These are phyloP conservation scores for Phytophthora foliorum DNA, from an alignment of 352 stramenopile genomes.

Conservation along the genomic window DNA sequence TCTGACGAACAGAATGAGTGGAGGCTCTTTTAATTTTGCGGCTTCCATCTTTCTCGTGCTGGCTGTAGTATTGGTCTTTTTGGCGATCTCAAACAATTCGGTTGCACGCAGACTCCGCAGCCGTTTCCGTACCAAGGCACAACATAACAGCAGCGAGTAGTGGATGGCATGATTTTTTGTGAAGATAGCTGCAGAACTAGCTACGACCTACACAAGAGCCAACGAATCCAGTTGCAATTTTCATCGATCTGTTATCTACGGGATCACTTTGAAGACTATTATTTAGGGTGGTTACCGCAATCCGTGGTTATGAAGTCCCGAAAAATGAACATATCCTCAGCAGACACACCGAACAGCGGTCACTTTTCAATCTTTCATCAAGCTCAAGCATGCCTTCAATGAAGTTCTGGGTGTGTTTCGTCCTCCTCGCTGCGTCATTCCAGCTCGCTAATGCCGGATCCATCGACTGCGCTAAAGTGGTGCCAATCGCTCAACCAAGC, in stretches of 20 bases:
- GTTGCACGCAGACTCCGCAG: conserved; percentile 54
- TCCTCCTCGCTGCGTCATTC: background rate
- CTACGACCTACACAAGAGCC: background rate
- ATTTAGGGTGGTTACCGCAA: background rate
- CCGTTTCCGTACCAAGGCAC: conserved; percentile 50
- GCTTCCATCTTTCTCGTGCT: conserved; percentile 57
- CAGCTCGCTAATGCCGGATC: conserved; percentile 1
- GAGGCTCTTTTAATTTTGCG: conserved; percentile 27
- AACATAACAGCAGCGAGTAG: conserved; percentile 19
- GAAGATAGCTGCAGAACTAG: no score
- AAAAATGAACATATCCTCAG: background rate
- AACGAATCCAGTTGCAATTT: background rate
- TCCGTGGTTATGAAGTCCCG: background rate
- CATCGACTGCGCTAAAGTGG: conserved; percentile 20
- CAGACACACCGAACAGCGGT: background rate
- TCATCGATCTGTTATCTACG: background rate
- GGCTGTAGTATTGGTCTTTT: conserved; percentile 44
- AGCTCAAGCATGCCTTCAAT: background rate
- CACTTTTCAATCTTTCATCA: conserved; percentile 10
- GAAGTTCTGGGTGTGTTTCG: conserved; percentile 3
- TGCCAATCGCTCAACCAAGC: conserved; percentile 11
- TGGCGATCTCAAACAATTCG: conserved; percentile 64
- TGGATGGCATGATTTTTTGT: background rate
- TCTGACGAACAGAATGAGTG: background rate
- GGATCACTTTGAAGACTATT: no score